Base-by-base conservation (phyloP, 139 green algal genomes). In the Chlamydomonas asymmetrica region DNA sequence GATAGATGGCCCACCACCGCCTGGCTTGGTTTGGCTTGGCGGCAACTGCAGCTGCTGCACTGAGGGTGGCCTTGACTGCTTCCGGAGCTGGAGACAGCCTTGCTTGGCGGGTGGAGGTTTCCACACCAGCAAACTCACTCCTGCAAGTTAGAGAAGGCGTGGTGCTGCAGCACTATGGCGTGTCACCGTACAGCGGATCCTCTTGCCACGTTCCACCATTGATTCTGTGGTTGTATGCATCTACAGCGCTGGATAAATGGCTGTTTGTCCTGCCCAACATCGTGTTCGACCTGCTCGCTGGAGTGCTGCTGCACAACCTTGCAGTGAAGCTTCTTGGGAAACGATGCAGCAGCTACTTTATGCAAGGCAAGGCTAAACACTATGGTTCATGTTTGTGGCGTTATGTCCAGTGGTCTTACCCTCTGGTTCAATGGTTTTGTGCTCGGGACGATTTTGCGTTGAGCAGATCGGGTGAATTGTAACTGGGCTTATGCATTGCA, bases 221-320 rank as follows among this genome's bases (percentile, higher is more conserved):
- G 48, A 38, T 82, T 37, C 57, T 90, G 35, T 71, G 68, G 43
- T 32, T 86, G 10, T 41, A 66, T n/a, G 61, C 49, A 2, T 20
- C 50, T 0, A 62, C 9, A 2, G 73, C 54, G 8, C 35, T 59
- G 16, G 43, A 79, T 37, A 41, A 62, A 5, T 23, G 78, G 27
- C 56, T 84, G 27, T 78, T 67, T 20, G 66, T 64, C 5, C 54
- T 89, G n/a, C 83, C 83, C 2, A 89, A 86, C 79, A 78, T 81
- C 1, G 35, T 84, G 16, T 67, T 74, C 10, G 86, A 91, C 59
- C 3, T 76, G 4, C 20, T 79, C 23, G 65, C 68, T 1, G 84
- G 73, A 20, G 16, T 57, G 31, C 62, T 78, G 41, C 59, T 89
- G 8, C 22, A 60, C 10, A 20, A 52, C 20, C 48, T 78, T 1